Evolutionary conservation across 371 early-diverging fungal genomes (phyloP).

Genomic region (Entomophthora muscae): DNA sequence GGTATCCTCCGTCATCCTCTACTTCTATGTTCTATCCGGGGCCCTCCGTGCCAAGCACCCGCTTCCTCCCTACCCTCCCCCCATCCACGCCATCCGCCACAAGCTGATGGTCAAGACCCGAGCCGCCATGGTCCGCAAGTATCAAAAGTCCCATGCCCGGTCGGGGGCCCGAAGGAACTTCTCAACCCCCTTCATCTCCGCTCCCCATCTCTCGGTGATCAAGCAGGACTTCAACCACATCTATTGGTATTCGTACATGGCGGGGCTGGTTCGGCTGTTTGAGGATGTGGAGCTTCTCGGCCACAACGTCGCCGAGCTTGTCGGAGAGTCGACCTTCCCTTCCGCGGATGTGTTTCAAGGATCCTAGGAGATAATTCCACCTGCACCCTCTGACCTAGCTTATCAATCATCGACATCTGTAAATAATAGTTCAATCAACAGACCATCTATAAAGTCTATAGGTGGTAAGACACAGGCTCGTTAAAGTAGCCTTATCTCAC

Average conservation of each 20-base stretch:
- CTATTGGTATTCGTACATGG: conserved; percentile 9
- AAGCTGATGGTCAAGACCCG: conserved; percentile 6
- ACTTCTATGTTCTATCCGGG: conserved; percentile 21
- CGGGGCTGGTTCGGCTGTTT: not conserved
- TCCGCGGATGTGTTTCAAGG: no score
- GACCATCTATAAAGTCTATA: no score
- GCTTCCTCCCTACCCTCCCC: conserved; percentile 21
- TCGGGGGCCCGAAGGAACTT: not conserved
- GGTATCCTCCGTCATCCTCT: conserved; percentile 26
- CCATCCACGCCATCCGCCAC: conserved; percentile 9
- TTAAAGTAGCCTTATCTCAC: no score
- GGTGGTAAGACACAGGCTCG: no score
- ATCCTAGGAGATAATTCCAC: no score
- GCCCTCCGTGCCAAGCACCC: conserved; percentile 24
- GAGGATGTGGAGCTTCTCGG: conserved; percentile 3
- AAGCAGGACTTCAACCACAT: not conserved
- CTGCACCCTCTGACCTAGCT: no score
- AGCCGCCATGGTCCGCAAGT: not conserved
- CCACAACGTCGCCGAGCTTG: conserved; percentile 5
- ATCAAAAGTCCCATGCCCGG: not conserved
- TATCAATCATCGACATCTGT: no score
- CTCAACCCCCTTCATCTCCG: not conserved
- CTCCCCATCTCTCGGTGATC: not conserved
- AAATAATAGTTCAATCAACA: no score
- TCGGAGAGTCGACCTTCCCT: conserved; percentile 1